phyloP scores from a whole-genome alignment of 495 filamentous ascomycete genomes.

The Talaromyces wortmannii region DNA sequence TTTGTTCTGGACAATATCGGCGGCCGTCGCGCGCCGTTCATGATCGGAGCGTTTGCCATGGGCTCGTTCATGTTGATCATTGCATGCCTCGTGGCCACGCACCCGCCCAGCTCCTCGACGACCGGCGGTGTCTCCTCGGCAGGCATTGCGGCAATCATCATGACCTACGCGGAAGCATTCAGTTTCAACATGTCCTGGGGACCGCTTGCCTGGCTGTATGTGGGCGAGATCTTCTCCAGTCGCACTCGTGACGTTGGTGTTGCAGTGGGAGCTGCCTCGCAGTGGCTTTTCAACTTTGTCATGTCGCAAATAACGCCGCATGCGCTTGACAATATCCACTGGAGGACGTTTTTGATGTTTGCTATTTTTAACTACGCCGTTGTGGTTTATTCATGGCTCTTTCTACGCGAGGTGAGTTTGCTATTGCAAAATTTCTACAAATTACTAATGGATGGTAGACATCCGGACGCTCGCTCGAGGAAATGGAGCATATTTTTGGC shows the following conservation, averaged over 20 bases:
- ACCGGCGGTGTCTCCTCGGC: slow-evolving; percentile 20
- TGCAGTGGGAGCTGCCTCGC: slow-evolving; percentile 38
- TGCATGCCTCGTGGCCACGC: slow-evolving; percentile 36
- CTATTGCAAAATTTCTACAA: not conserved
- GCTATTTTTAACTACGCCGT: slow-evolving; percentile 44
- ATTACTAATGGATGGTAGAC: slow-evolving; percentile 16
- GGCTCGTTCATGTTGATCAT: slow-evolving; percentile 48
- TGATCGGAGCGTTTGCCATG: slow-evolving; percentile 43
- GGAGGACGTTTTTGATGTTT: slow-evolving; percentile 49
- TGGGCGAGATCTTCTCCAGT: slow-evolving; percentile 46
- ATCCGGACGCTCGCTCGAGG: slow-evolving; percentile 25
- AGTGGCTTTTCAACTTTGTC: slow-evolving; percentile 52
- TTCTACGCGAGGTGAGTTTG: slow-evolving; percentile 35
- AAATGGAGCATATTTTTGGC: slow-evolving; percentile 30
- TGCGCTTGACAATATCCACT: slow-evolving; percentile 43
- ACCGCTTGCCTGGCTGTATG: slow-evolving; percentile 29
- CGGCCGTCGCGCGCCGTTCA: slow-evolving; percentile 40
- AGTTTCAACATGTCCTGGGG: slow-evolving; percentile 36
- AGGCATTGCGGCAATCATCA: slow-evolving; percentile 40
- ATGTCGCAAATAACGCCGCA: slow-evolving; percentile 47
- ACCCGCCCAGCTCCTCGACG: slow-evolving; percentile 26
- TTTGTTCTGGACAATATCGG: slow-evolving; percentile 48
- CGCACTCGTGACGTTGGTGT: slow-evolving; percentile 43
- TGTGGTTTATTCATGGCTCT: slow-evolving; percentile 36
- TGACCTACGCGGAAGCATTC: slow-evolving; percentile 43